Evolutionary conservation across 2,329 filamentous ascomycete species (phyloP).

Genomic region (Apiospora arundinis): DNA sequence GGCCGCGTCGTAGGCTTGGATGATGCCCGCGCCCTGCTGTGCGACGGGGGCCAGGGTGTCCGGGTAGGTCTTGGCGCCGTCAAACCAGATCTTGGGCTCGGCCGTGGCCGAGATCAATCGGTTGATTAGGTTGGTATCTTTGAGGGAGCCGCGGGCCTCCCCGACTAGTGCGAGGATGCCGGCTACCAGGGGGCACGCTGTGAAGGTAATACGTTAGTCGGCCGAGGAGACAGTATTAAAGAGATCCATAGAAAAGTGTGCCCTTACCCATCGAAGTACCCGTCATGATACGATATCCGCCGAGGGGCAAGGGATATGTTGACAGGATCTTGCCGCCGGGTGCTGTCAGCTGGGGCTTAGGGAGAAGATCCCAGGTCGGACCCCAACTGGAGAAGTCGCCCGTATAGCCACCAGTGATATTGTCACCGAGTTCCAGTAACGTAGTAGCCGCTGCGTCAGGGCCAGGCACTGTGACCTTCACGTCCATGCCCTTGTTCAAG

Average conservation of each 20-base stretch:
- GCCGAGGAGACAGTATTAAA: no score
- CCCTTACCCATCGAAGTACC: slow-evolving; percentile 63
- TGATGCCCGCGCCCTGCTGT: slow-evolving; percentile 50
- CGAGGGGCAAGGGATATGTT: slow-evolving; percentile 51
- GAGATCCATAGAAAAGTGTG: slow-evolving; percentile 4
- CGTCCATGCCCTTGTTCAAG: slow-evolving; percentile 30
- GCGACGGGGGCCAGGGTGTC: slow-evolving; percentile 41
- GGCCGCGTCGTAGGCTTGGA: slow-evolving; percentile 50
- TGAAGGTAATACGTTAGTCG: slow-evolving; percentile 32
- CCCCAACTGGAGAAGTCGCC: slow-evolving; percentile 52
- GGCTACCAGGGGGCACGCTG: slow-evolving; percentile 48
- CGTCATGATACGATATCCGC: slow-evolving; percentile 54
- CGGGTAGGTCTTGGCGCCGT: slow-evolving; percentile 7
- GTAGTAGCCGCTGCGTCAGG: slow-evolving; percentile 22
- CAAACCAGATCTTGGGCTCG: slow-evolving; percentile 29
- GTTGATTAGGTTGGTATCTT: slow-evolving; percentile 35
- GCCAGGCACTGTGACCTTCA: slow-evolving; percentile 33
- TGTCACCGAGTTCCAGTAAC: slow-evolving; percentile 29
- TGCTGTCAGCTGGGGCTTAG: slow-evolving; percentile 55
- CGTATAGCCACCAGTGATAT: slow-evolving; percentile 43
- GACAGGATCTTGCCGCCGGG: slow-evolving; percentile 59
- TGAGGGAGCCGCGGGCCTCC: slow-evolving; percentile 37
- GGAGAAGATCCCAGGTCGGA: slow-evolving; percentile 51
- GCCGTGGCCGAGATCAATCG: slow-evolving; percentile 40
- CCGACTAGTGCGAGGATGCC: slow-evolving; percentile 43